phyloP scores from a whole-genome alignment of 2,329 filamentous ascomycete species.

The Ceratocystis albifundus region DNA sequence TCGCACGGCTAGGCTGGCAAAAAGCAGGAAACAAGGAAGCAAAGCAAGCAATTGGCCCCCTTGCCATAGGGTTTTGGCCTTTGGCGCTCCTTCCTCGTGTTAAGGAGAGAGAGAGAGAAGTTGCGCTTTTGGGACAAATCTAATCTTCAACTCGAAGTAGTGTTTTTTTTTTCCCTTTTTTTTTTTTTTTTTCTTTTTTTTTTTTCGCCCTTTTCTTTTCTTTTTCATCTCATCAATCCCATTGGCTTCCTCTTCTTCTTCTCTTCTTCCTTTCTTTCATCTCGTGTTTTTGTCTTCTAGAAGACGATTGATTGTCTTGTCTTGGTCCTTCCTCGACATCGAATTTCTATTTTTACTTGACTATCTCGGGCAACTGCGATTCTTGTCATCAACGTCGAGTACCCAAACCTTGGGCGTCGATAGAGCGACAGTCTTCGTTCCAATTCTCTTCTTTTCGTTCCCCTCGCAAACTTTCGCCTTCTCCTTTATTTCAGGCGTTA shows the following conservation, averaged over 20 bases:
- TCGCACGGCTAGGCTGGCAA: constrained; percentile 7
- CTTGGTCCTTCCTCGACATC: constrained; percentile 3
- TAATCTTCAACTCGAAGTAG: not conserved
- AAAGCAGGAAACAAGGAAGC: not conserved
- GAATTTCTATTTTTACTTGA: not conserved
- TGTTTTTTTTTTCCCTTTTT: constrained; percentile 11
- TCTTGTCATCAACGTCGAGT: constrained; percentile 4
- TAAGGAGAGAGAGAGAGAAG: not conserved
- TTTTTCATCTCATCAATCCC: not conserved
- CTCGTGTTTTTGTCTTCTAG: not conserved
- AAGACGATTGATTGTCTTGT: not conserved
- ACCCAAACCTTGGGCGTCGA: not conserved
- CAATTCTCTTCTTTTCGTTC: not conserved
- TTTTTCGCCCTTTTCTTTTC: constrained; percentile 3
- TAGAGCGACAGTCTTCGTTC: not conserved
- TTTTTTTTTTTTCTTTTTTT: constrained; percentile 6
- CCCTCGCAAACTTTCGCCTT: not conserved
- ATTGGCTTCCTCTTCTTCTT: constrained; percentile 7
- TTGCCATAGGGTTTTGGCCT: constrained; percentile 1
- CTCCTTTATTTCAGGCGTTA: not conserved
- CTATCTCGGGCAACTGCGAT: constrained; percentile 1
- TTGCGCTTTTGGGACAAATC: constrained; percentile 12
- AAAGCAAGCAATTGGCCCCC: not conserved
- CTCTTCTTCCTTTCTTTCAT: constrained; percentile 8
- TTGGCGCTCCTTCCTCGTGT: constrained; percentile 11